Conservation (phyloP, 2,329 filamentous ascomycete species). For the Cladosporium phlei region DNA sequence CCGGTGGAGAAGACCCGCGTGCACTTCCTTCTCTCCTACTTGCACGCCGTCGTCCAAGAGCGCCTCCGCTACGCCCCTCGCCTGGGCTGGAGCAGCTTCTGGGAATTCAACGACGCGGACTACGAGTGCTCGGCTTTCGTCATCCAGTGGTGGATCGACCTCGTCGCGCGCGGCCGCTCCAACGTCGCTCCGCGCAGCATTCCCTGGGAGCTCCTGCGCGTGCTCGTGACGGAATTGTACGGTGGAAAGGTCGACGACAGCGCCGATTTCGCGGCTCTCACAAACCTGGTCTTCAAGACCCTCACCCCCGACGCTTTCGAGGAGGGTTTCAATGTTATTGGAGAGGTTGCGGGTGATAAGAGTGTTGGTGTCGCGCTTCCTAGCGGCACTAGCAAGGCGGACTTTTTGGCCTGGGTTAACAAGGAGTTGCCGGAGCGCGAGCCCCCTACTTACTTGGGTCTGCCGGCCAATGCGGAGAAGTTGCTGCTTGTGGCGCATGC, state of each 20-base stretch:
- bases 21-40: constrained; percentile 85
- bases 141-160: constrained; percentile 90
- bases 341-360: constrained; percentile 45
- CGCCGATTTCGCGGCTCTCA: constrained; percentile 71
- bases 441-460: constrained; percentile 87
- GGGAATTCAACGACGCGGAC: constrained; percentile 99
- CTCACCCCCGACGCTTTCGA: constrained; percentile 89
- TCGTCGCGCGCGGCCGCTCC: constrained; percentile 73
- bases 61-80: constrained; percentile 88
- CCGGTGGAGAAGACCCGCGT: constrained; percentile 87
- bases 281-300: constrained; percentile 67
- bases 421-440: constrained; percentile 88
- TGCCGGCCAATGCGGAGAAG: constrained; percentile 96
- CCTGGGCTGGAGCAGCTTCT: constrained; percentile 96
- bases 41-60: constrained; percentile 95
- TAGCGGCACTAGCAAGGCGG: constrained; percentile 71
- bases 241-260: constrained; percentile 96
- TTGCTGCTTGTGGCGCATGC: constrained; percentile 84
- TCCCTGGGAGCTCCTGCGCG: constrained; percentile 93
- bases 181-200: constrained; percentile 93
- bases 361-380: constrained; percentile 64
- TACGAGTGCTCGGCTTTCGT: constrained; percentile 97
- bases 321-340: constrained; percentile 82
- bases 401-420: constrained; percentile 81
- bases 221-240: constrained; percentile 88